Evolutionary conservation across 495 filamentous ascomycete genomes (phyloP).

Genomic region (Penicillium subrubescens): DNA sequence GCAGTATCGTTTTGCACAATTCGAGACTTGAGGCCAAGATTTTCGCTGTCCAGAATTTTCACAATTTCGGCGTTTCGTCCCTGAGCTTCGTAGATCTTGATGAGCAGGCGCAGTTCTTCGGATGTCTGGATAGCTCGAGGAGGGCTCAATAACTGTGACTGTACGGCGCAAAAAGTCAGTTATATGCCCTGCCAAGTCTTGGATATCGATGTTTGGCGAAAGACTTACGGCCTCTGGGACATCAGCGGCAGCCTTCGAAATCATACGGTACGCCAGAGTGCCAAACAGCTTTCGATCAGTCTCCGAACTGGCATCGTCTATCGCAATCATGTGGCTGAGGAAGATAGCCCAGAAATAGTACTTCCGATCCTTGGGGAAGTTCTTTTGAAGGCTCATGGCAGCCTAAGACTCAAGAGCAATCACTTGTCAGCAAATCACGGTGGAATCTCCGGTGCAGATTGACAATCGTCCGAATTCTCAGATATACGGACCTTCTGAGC

Average conservation of each 20-base stretch:
- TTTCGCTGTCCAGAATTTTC: constrained; percentile 52
- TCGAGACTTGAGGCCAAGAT: constrained; percentile 52
- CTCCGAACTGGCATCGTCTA: constrained; percentile 40
- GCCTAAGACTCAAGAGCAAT: constrained; percentile 37
- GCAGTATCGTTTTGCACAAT: constrained; percentile 55
- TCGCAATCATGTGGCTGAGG: constrained; percentile 46
- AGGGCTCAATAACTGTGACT: constrained; percentile 34
- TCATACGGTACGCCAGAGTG: constrained; percentile 60
- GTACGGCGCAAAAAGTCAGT: not conserved
- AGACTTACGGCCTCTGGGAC: constrained; percentile 33
- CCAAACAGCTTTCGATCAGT: constrained; percentile 58
- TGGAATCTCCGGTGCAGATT: not conserved
- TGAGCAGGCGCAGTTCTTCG: constrained; percentile 57
- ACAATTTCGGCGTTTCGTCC: constrained; percentile 48
- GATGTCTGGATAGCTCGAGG: constrained; percentile 55
- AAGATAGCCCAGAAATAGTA: constrained; percentile 64
- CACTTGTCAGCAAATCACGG: constrained; percentile 2
- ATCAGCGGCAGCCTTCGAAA: constrained; percentile 57
- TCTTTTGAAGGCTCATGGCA: constrained; percentile 60
- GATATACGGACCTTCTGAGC: constrained; percentile 54
- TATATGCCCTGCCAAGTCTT: not conserved
- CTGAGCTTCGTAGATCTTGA: constrained; percentile 54
- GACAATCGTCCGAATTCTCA: not conserved
- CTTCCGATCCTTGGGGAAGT: constrained; percentile 56
- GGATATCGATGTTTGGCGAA: not conserved